phyloP scores from a whole-genome alignment of 2,329 filamentous ascomycete species.

The Pestalotiopsis fici region DNA sequence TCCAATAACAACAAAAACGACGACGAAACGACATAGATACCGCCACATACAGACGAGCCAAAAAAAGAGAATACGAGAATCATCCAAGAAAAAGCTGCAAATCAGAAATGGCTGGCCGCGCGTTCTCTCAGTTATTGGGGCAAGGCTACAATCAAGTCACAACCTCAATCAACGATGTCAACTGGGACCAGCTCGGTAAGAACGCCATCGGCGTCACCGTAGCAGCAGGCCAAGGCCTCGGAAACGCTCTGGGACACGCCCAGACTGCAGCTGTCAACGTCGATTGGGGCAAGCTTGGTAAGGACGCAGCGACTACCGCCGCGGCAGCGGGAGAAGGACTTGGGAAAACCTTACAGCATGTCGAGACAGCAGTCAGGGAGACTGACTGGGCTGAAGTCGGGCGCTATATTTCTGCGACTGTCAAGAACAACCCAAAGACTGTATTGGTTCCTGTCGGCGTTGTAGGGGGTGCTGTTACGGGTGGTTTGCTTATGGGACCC shows the following conservation, averaged over 20 bases:
- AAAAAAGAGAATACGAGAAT: not conserved
- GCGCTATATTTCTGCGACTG: not conserved
- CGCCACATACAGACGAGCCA: not conserved
- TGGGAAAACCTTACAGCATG: not conserved
- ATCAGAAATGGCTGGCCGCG: not conserved
- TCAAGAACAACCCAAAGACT: not conserved
- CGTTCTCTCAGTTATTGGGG: not conserved
- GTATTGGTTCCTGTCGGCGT: not conserved
- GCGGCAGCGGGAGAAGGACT: not conserved
- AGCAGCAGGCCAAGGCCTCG: not conserved
- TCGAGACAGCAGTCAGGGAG: not conserved
- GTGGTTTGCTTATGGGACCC: not conserved
- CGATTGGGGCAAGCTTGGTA: not conserved
- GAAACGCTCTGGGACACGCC: not conserved
- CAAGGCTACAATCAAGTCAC: not conserved
- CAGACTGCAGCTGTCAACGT: not conserved
- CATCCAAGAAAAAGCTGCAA: too few species aligned
- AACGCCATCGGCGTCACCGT: not conserved
- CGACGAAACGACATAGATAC: not conserved
- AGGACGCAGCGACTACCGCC: not conserved
- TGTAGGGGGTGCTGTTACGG: constrained; percentile 11
- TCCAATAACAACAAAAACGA: not conserved
- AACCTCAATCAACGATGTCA: not conserved
- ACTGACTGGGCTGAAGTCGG: not conserved
- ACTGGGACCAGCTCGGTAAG: not conserved